phyloP scores from a whole-genome alignment of 139 green algal genomes.

The Gonium pectorale region DNA sequence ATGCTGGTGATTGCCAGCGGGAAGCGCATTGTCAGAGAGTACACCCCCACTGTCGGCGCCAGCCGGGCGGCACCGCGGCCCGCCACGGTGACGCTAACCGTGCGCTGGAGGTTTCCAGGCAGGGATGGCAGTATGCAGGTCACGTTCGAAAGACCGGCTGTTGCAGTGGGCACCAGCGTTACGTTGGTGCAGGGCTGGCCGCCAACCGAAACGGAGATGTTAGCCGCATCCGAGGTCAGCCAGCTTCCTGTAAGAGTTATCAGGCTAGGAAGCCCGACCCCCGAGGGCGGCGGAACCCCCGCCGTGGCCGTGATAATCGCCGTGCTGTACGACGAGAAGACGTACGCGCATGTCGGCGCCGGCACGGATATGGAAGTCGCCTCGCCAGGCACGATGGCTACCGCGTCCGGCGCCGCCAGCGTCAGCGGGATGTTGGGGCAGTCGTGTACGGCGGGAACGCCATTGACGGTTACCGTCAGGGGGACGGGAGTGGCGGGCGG shows the following conservation, averaged over 20 bases:
- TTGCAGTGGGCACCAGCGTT: neutral
- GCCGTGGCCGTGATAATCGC: neutral
- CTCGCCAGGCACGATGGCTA: slow-evolving; percentile 39
- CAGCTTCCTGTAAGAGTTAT: neutral
- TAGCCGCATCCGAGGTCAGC: neutral
- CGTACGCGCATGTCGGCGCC: slow-evolving; percentile 34
- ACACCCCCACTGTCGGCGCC: neutral
- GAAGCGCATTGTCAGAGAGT: neutral
- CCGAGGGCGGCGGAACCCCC: neutral
- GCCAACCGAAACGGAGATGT: neutral
- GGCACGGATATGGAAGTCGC: slow-evolving; percentile 16
- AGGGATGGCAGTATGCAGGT: neutral
- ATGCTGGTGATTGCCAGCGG: slow-evolving; percentile 49
- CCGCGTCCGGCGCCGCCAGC: slow-evolving; percentile 37
- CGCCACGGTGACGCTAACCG: slow-evolving; percentile 26
- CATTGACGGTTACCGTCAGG: neutral
- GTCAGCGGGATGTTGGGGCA: slow-evolving; percentile 5
- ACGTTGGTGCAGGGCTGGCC: slow-evolving; percentile 22
- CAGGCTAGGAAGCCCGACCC: neutral
- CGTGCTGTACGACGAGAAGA: neutral
- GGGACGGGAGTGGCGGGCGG: neutral
- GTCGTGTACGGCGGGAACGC: neutral
- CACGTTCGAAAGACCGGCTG: neutral
- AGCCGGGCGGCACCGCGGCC: neutral
- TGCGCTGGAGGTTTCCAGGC: neutral